Evolutionary conservation across 2,329 filamentous ascomycete genomes (phyloP).

Genomic region (Nemania diffusa): DNA sequence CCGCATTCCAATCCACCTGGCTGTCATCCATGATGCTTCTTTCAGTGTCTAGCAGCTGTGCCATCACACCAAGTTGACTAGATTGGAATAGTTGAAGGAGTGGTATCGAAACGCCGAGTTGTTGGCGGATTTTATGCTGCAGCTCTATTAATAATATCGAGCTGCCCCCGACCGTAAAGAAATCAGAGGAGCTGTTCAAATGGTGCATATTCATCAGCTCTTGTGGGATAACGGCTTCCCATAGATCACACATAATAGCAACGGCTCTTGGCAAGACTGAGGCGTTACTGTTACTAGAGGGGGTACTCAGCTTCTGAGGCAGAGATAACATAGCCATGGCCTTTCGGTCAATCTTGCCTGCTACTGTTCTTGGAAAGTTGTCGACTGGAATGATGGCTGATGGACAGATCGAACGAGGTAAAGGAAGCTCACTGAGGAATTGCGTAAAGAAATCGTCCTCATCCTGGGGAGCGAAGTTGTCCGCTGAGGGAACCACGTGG

Average conservation of each 20-base stretch:
- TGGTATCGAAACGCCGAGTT: not conserved
- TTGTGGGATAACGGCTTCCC: not conserved
- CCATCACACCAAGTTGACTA: not conserved
- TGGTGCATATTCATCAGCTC: not conserved
- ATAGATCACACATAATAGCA: not conserved
- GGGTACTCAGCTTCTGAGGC: not conserved
- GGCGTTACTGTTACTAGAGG: too few relatives aligned
- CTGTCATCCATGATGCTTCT: not conserved
- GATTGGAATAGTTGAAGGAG: not conserved
- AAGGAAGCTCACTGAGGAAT: not conserved
- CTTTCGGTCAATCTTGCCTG: not conserved
- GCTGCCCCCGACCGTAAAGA: conserved; percentile 3
- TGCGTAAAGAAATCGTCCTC: too few relatives aligned
- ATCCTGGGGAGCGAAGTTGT: too few relatives aligned
- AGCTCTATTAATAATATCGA: not conserved
- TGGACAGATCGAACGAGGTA: not conserved
- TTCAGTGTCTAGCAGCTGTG: not conserved
- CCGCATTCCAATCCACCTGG: conserved; percentile 32
- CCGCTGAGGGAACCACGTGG: too few relatives aligned
- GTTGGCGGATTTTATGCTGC: not conserved
- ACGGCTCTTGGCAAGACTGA: too few relatives aligned
- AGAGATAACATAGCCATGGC: not conserved
- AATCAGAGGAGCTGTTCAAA: not conserved
- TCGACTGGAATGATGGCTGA: not conserved
- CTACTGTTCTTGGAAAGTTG: not conserved